Conservation (phyloP, 768 basidiomycete genomes). For the Boletus speciosus region DNA sequence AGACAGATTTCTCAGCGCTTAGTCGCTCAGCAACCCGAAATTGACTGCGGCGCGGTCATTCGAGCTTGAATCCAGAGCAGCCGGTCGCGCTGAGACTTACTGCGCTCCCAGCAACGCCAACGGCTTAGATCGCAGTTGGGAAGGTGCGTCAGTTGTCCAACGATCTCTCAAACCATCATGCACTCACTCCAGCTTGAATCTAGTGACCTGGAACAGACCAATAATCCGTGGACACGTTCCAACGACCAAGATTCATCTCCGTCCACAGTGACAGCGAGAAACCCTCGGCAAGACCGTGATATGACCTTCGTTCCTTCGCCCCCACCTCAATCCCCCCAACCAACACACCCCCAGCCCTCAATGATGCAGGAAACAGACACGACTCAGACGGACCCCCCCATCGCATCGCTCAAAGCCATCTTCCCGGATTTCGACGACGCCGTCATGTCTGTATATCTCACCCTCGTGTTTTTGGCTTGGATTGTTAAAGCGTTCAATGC, state of each 20-base stretch:
- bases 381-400: constrained; percentile 39
- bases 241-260: neutral
- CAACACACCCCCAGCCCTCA: neutral
- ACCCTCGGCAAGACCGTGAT: neutral
- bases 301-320: constrained; percentile 23
- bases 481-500: neutral
- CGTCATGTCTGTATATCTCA: constrained; percentile 50
- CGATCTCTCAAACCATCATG: neutral
- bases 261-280: neutral
- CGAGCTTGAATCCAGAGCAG: neutral
- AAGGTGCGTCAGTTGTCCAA: neutral
- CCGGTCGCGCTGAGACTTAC: neutral
- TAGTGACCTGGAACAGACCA: neutral
- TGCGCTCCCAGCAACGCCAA: constrained; percentile 2
- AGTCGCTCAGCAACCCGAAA: neutral
- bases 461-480: neutral
- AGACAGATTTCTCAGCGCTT: too few species aligned
- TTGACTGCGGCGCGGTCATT: neutral
- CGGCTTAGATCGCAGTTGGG: neutral
- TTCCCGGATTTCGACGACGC: constrained; percentile 79
- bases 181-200: constrained; percentile 3
- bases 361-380: neutral
- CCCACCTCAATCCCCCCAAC: constrained; percentile 4
- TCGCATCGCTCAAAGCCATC: constrained; percentile 57
- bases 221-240: constrained; percentile 6